Percentiles rank a stretch among this genome's conserved stretches.
These are phyloP conservation scores for Dunaliella sp. DNA, from an alignment of 139 green algal species.

Conservation along the genomic window DNA sequence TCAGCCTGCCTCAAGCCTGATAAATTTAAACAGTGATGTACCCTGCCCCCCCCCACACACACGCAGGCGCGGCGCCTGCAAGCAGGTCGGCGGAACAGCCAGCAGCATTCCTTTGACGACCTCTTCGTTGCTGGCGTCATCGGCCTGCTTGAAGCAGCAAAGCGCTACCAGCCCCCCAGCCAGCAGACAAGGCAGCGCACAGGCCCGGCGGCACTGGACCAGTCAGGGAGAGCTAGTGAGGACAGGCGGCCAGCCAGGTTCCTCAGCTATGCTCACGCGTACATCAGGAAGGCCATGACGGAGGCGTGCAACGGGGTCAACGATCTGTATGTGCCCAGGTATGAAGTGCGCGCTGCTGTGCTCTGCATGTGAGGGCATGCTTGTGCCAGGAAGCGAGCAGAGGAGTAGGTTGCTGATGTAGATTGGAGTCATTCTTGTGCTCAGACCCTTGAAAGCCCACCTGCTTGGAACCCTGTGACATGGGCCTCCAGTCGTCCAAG, in stretches of 20 bases:
- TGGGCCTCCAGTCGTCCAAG: no score
- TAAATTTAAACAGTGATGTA: no score
- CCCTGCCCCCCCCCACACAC: no score
- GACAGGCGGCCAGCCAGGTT: background rate
- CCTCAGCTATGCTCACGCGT: background rate
- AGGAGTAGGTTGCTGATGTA: no score
- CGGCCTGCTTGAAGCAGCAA: conserved; percentile 3
- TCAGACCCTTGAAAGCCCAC: no score
- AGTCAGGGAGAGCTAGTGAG: conserved; percentile 9
- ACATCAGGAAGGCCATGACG: background rate
- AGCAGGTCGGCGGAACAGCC: background rate
- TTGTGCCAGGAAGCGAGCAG: no score
- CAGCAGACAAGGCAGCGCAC: conserved; percentile 24
- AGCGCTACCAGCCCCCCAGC: conserved; percentile 8
- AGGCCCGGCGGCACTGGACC: conserved; percentile 22
- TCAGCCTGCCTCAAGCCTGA: no score
- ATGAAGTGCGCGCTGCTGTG: no score
- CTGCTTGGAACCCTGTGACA: no score
- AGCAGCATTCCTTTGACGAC: background rate
- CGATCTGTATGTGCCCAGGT: background rate
- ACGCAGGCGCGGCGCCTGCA: conserved; percentile 23
- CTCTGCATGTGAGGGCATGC: no score
- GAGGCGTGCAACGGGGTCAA: background rate
- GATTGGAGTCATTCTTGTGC: no score
- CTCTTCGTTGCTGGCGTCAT: background rate